phyloP scores from a whole-genome alignment of 345 rosid species.

The Populus tremula region DNA sequence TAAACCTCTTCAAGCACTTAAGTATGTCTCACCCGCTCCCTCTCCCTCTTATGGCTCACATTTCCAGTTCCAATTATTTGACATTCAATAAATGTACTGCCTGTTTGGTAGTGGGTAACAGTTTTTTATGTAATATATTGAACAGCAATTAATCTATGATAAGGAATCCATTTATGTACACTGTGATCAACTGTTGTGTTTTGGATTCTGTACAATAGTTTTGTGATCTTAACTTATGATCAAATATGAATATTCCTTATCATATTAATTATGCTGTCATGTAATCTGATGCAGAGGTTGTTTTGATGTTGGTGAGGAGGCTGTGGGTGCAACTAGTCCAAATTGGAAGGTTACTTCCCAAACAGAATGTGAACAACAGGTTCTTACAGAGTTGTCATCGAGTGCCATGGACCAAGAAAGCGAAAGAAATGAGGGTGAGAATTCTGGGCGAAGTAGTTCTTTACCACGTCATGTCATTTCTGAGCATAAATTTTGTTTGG shows the following conservation, averaged over 20 bases:
- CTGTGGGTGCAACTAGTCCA: constrained; percentile 54
- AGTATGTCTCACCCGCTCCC: constrained; percentile 35
- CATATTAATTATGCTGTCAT: not conserved
- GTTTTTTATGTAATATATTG: not conserved
- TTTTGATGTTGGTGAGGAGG: constrained; percentile 76
- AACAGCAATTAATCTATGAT: not conserved
- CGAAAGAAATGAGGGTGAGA: constrained; percentile 49
- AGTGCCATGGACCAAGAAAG: constrained; percentile 36
- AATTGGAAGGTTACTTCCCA: constrained; percentile 42
- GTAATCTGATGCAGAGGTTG: constrained; percentile 62
- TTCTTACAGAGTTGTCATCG: constrained; percentile 35
- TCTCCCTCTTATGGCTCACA: not conserved
- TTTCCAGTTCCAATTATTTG: not conserved
- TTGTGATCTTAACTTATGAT: not conserved
- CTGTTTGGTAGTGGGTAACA: not conserved
- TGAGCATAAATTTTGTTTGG: constrained; percentile 52
- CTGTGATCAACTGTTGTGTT: not conserved
- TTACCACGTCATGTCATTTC: constrained; percentile 40
- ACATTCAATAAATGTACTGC: not conserved
- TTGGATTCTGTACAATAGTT: not conserved
- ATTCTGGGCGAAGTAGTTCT: constrained; percentile 43
- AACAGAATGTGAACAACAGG: constrained; percentile 48
- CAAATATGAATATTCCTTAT: not conserved
- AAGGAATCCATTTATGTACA: constrained; percentile 2
- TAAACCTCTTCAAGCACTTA: constrained; percentile 83